Conservation (phyloP, 768 basidiomycete species). For the Gyrodon lividus region DNA sequence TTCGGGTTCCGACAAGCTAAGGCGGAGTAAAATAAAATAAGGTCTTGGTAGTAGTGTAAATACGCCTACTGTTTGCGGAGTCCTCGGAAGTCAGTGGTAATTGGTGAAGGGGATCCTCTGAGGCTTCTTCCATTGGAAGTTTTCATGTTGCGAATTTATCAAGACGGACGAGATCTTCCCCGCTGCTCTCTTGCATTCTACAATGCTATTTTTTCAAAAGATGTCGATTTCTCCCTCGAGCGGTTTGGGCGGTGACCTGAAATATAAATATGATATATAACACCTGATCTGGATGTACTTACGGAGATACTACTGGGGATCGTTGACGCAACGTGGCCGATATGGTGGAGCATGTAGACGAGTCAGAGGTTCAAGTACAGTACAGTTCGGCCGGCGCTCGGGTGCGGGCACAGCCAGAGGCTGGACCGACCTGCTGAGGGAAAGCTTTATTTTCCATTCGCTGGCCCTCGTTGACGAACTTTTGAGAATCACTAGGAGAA, state of each 20-base stretch:
- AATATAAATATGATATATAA: background rate
- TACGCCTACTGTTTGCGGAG: constrained; percentile 9
- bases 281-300: background rate
- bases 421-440: background rate
- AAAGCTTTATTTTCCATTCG: background rate
- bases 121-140: constrained; percentile 17
- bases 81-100: constrained; percentile 18
- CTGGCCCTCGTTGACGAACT: background rate
- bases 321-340: background rate
- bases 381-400: background rate
- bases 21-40: too few relatives aligned
- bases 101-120: constrained; percentile 19
- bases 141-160: constrained; percentile 19
- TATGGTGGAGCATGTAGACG: background rate
- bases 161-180: constrained; percentile 11
- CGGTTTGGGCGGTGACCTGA: background rate
- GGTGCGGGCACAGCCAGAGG: too few relatives aligned
- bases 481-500: constrained; percentile 3
- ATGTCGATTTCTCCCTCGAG: background rate
- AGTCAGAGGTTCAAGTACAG: background rate
- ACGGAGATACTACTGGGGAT: background rate
- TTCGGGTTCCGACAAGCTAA: background rate
- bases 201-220: constrained; percentile 13
- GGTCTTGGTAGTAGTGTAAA: background rate
- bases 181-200: constrained; percentile 7